Percentiles rank a stretch among this genome's conserved stretches.
These are phyloP conservation scores for Hebeloma cylindrosporum DNA, from an alignment of 768 basidiomycete genomes.

Conservation along the genomic window DNA sequence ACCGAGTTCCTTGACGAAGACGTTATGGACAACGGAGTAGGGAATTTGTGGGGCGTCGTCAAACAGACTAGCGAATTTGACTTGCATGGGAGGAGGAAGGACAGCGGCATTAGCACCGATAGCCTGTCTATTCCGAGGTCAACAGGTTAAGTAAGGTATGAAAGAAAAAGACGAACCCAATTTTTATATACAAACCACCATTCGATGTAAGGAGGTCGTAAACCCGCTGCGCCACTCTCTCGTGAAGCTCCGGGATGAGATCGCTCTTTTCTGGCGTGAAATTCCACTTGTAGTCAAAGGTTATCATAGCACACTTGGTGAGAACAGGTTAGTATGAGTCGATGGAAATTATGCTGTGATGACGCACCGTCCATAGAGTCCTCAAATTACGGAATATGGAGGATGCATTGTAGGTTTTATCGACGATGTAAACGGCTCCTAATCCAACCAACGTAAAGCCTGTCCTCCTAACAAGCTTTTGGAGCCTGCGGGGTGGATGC, in stretches of 20 bases:
- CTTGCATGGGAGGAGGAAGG: constrained; percentile 80
- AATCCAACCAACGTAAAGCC: constrained; percentile 39
- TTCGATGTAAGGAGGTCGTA: constrained; percentile 77
- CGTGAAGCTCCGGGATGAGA: constrained; percentile 77
- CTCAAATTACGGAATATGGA: constrained; percentile 53
- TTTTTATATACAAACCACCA: constrained; percentile 85
- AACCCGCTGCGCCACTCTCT: constrained; percentile 79
- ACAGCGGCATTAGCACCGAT: constrained; percentile 85
- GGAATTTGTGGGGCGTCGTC: constrained; percentile 88
- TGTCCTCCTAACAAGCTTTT: constrained; percentile 25
- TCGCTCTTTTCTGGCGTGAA: constrained; percentile 73
- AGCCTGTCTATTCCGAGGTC: constrained; percentile 52
- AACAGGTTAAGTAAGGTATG: background rate
- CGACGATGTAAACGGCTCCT: constrained; percentile 43
- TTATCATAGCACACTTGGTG: constrained; percentile 65
- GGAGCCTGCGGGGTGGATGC: too few species aligned
- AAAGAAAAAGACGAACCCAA: constrained; percentile 42
- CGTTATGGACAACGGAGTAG: constrained; percentile 62
- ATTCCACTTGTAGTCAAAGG: constrained; percentile 85
- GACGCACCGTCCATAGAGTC: constrained; percentile 51
- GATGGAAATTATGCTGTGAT: background rate
- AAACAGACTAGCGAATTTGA: constrained; percentile 80
- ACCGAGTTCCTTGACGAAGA: constrained; percentile 71
- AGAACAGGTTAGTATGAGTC: background rate
- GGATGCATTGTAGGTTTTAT: constrained; percentile 56